Evolutionary conservation across 2,329 filamentous ascomycete species (phyloP).

Genomic region (Tolypocladium amazonense): DNA sequence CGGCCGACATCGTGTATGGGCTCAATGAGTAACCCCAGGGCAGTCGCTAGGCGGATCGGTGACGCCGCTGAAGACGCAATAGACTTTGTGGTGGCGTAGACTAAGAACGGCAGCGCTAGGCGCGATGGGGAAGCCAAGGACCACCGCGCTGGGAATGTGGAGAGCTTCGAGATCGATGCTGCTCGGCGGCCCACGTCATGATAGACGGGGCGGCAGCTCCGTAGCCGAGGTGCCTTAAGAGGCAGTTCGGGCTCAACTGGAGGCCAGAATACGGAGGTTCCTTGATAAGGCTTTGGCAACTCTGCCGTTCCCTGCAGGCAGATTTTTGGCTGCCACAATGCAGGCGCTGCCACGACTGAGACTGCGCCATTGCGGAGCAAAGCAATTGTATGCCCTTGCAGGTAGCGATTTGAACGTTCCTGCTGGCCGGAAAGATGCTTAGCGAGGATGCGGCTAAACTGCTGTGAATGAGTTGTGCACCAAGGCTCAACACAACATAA

Average conservation of each 20-base stretch:
- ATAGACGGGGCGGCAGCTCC: no score
- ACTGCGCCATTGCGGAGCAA: neutral
- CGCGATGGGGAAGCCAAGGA: neutral
- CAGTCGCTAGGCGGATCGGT: neutral
- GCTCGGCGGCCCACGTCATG: neutral
- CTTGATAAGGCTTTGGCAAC: neutral
- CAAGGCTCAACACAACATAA: no score
- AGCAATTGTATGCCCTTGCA: no score
- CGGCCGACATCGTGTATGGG: neutral
- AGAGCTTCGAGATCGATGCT: neutral
- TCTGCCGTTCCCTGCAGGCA: no score
- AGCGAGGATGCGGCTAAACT: no score
- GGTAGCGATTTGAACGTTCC: no score
- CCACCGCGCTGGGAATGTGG: neutral
- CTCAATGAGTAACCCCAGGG: no score
- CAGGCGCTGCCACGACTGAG: neutral
- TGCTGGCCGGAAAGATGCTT: no score
- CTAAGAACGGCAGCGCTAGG: neutral
- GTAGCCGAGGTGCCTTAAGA: neutral
- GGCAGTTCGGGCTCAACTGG: neutral
- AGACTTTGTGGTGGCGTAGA: neutral
- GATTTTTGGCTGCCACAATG: no score
- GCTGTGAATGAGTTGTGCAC: no score
- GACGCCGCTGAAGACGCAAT: neutral
- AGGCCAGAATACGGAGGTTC: neutral